Base-by-base conservation (phyloP, 371 early-diverging fungal species). In the Gilbertella persicaria region DNA sequence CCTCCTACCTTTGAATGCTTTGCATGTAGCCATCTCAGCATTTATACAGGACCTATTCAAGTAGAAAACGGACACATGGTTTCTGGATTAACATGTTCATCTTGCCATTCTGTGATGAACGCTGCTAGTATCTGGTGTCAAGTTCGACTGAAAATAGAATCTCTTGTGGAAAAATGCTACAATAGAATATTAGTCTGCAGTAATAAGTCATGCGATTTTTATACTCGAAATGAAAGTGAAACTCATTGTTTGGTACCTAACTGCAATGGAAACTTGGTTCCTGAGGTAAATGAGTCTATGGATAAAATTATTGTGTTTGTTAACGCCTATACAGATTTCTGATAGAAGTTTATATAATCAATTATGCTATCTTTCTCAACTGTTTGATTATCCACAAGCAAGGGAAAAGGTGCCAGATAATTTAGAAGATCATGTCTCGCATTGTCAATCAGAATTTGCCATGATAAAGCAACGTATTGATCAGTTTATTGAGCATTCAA, bases 171-270 rank as follows among this genome's bases (percentile, higher is more conserved):
- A 16, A 61, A 60, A 33, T 95, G 86, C 67, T 80, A 88, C 60
- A 53, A 73, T 20, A 72, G 78, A 10, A 78, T 71, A 70, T 54
- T 81, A 1, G 60, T 78, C 14, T 93, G 92, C 63, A 84, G 86
- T 45, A 87, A 88, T 44, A 63, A 67, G 20, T 40, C 61, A 4
- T 89, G 89, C 52, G 56, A 54, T 9, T 61, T 66, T 26, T 41
- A 67, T 14, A 79, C 89, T 9, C 67, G 79, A 36, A 60, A 25
- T 29, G 24, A 67, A 50, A 50, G 83, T 26, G 65, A 85, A 13
- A 92, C 91, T 42, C 71, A 82, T 23, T 94, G 94, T 55, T 58
- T 82, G 4, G 58, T 65, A 14, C 69, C 76, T 0, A 77, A 79
- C 10, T 94, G 95, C 63, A 61, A 62, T 2, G 95, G 95, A 3